Evolutionary conservation across 345 rosid species (phyloP).

Genomic region (Corchorus olitorius): DNA sequence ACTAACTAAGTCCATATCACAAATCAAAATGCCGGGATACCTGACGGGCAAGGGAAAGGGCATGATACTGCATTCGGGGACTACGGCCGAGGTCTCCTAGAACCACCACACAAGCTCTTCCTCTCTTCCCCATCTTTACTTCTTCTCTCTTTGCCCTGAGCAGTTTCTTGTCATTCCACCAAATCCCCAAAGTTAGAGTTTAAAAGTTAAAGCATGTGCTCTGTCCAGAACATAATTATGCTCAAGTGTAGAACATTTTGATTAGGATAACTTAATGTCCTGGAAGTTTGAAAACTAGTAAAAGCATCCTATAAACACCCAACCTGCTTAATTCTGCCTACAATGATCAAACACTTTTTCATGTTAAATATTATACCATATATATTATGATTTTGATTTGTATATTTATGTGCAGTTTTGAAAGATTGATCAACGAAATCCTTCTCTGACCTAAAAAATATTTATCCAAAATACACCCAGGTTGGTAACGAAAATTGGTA

Average conservation of each 20-base stretch:
- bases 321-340: too few species aligned
- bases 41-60: constrained; percentile 94
- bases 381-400: too few species aligned
- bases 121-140: constrained; percentile 50
- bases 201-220: neutral
- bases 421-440: too few species aligned
- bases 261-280: neutral
- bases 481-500: too few species aligned
- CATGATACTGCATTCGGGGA: constrained; percentile 98
- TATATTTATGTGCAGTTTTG: too few species aligned
- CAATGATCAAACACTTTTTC: too few species aligned
- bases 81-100: constrained; percentile 97
- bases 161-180: neutral
- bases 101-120: constrained; percentile 92
- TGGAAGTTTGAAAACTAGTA: neutral
- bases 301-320: neutral
- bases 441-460: too few species aligned
- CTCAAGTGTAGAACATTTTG: neutral
- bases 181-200: neutral
- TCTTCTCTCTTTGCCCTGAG: neutral
- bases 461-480: too few species aligned
- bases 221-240: neutral
- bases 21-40: constrained; percentile 28
- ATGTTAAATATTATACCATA: too few species aligned
- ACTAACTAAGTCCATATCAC: neutral